A percentile compares a stretch with the other conserved stretches of the same genome.
Conservation (phyloP, 2,329 filamentous ascomycete genomes). For the Monilinia fructigena region DNA sequence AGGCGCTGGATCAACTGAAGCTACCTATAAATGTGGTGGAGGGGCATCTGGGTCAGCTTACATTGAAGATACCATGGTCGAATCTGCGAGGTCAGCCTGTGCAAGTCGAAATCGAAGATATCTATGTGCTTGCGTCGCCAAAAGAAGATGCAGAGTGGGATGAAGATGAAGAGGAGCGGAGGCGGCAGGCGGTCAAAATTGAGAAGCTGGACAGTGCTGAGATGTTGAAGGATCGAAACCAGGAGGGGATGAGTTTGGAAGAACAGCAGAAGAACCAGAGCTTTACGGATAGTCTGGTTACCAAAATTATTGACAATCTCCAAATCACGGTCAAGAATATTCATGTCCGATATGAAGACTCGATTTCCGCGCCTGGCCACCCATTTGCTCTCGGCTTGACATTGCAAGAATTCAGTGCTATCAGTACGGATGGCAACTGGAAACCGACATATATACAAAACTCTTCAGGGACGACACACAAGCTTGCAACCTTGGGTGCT, state of each 20-base stretch:
- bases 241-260: constrained; percentile 90
- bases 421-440: constrained; percentile 95
- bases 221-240: constrained; percentile 84
- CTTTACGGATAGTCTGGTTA: constrained; percentile 91
- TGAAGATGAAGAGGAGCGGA: constrained; percentile 83
- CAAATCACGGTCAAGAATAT: constrained; percentile 99
- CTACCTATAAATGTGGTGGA: constrained; percentile 95
- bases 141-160: constrained; percentile 95
- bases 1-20: constrained; percentile 95
- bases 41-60: constrained; percentile 89
- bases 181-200: constrained; percentile 92
- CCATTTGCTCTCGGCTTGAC: constrained; percentile 92
- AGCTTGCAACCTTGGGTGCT: constrained; percentile 85
- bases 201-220: constrained; percentile 97
- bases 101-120: constrained; percentile 93
- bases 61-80: constrained; percentile 93
- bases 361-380: constrained; percentile 89
- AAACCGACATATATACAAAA: constrained; percentile 94
- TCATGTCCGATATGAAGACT: constrained; percentile 96
- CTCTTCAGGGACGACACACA: constrained; percentile 79
- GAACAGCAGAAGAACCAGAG: constrained; percentile 98
- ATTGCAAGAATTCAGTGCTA: constrained; percentile 91
- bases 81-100: constrained; percentile 93
- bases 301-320: constrained; percentile 96
- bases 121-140: constrained; percentile 90